Conservation (phyloP, 208 protist species). For the Polymyxa betae region DNA sequence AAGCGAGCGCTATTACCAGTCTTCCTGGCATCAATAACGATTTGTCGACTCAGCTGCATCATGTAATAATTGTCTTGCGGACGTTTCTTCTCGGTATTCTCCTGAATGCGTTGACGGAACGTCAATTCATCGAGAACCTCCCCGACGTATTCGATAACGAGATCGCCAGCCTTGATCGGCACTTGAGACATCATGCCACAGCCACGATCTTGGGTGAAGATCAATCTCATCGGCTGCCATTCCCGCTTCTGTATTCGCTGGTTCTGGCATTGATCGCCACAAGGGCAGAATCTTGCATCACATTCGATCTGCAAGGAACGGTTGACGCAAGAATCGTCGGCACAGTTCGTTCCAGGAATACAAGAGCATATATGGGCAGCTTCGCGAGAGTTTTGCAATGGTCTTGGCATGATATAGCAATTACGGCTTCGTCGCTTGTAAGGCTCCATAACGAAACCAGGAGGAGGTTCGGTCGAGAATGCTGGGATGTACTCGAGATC, state of each 20-base stretch:
- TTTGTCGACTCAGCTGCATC: conserved; percentile 4
- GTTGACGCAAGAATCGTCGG: conserved; percentile 53
- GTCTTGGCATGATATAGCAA: background rate
- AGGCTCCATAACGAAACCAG: background rate
- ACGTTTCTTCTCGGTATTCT: conserved; percentile 8
- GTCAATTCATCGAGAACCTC: conserved; percentile 54
- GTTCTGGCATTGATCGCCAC: conserved; percentile 50
- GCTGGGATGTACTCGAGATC: background rate
- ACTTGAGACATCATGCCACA: conserved; percentile 10
- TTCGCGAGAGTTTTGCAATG: background rate
- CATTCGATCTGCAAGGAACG: conserved; percentile 40
- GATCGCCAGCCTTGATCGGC: conserved; percentile 46
- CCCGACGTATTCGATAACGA: conserved; percentile 65
- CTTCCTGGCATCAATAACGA: conserved; percentile 58
- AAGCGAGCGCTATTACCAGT: conserved; percentile 57
- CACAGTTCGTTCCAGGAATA: conserved; percentile 19
- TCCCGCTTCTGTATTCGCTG: conserved; percentile 12
- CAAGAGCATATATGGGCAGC: background rate
- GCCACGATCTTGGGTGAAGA: conserved; percentile 52
- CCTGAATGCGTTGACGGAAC: conserved; percentile 35
- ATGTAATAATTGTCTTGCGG: conserved; percentile 55
- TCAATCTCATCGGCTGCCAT: background rate
- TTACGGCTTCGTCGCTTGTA: background rate
- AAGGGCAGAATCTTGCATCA: conserved; percentile 32
- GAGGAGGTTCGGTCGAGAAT: background rate